These are phyloP conservation scores for Coccomyxa sp. DNA, from an alignment of 139 green algal species.

Conservation along the genomic window DNA sequence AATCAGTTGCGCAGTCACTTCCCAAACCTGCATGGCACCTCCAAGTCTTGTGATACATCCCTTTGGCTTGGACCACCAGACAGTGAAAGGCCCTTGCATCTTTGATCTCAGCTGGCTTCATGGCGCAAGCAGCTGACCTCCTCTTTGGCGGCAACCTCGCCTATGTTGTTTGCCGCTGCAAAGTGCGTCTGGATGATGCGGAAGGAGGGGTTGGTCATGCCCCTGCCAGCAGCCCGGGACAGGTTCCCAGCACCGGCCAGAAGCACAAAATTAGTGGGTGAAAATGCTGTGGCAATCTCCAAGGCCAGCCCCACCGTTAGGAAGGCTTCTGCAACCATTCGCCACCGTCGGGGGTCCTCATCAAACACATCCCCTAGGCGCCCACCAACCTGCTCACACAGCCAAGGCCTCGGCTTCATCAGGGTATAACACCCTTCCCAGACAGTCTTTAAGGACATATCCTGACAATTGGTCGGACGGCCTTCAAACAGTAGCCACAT, in stretches of 20 bases:
- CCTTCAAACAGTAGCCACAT: background rate
- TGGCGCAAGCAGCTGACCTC: slow-evolving; percentile 52
- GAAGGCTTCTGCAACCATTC: slow-evolving; percentile 64
- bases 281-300: slow-evolving; percentile 72
- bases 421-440: background rate
- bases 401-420: background rate
- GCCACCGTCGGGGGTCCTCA: slow-evolving; percentile 62
- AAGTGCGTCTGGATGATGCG: slow-evolving; percentile 84
- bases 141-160: slow-evolving; percentile 85
- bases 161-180: slow-evolving; percentile 69
- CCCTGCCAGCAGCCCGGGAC: slow-evolving; percentile 65
- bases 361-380: slow-evolving; percentile 65
- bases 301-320: slow-evolving; percentile 59
- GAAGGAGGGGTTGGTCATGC: slow-evolving; percentile 78
- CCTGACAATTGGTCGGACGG: background rate
- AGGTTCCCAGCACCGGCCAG: slow-evolving; percentile 65
- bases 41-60: too few species aligned
- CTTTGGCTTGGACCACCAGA: too few species aligned
- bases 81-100: too few species aligned
- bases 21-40: slow-evolving; percentile 51
- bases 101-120: too few species aligned
- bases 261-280: slow-evolving; percentile 70
- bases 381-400: slow-evolving; percentile 43
- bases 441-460: background rate
- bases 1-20: slow-evolving; percentile 62